These are phyloP conservation scores for Aureobasidium vineae DNA, from an alignment of 2,329 filamentous ascomycete genomes.

Conservation along the genomic window DNA sequence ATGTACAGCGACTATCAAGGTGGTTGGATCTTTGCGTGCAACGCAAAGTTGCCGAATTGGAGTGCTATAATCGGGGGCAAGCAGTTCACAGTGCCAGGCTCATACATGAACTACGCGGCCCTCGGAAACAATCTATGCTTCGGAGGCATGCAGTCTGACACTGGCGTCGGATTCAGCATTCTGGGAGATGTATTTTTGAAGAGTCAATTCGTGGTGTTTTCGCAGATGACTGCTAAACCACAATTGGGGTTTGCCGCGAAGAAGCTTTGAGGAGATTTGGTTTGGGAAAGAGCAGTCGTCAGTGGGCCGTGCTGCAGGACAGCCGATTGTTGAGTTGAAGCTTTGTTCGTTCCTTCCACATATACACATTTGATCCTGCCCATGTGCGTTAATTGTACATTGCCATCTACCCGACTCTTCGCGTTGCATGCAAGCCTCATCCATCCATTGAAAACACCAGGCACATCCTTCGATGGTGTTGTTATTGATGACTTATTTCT, in stretches of 20 bases:
- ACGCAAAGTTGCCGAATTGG: conserved; percentile 41
- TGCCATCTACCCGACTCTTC: background rate
- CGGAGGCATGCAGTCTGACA: conserved; percentile 60
- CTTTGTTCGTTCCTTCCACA: background rate
- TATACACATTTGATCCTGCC: background rate
- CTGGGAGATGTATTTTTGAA: conserved; percentile 76
- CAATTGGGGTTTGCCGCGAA: conserved; percentile 12
- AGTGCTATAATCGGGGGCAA: conserved; percentile 54
- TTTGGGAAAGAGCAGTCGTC: background rate
- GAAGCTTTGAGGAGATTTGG: background rate
- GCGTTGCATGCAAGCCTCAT: background rate
- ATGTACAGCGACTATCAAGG: conserved; percentile 41
- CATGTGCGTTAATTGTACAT: too few species aligned
- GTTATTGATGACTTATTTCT: background rate
- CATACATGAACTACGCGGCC: conserved; percentile 52
- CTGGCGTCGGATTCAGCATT: conserved; percentile 59
- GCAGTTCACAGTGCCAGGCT: conserved; percentile 24
- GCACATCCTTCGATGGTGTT: background rate
- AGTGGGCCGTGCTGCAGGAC: background rate
- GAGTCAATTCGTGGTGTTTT: conserved; percentile 67
- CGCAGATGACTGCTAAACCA: conserved; percentile 42
- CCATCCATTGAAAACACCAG: background rate
- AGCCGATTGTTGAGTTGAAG: background rate
- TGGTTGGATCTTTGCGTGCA: conserved; percentile 45
- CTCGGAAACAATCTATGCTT: conserved; percentile 58